These are phyloP conservation scores for Stemphylium beticola DNA, from an alignment of 2,329 filamentous ascomycete species.

Conservation along the genomic window DNA sequence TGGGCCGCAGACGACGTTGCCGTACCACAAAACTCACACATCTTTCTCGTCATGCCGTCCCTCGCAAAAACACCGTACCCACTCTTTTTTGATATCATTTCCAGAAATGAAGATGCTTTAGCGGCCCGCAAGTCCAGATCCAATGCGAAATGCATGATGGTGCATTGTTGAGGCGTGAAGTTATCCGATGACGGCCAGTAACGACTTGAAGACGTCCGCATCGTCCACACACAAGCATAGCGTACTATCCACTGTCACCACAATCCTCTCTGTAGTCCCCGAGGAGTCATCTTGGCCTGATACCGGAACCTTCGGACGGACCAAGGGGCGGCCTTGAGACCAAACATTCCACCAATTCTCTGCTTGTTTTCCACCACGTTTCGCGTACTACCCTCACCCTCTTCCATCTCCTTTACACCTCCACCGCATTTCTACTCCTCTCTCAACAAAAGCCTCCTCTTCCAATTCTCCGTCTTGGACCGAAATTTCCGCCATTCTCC, in stretches of 20 bases:
- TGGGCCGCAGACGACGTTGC: slow-evolving; percentile 6
- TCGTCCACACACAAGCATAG: not conserved
- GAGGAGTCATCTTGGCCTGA: no score
- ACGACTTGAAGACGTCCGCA: not conserved
- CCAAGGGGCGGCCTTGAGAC: no score
- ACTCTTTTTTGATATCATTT: not conserved
- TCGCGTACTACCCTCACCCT: no score
- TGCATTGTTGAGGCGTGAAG: not conserved
- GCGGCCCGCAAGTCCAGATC: not conserved
- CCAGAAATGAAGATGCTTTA: not conserved
- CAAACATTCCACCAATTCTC: no score
- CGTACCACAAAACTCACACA: slow-evolving; percentile 6
- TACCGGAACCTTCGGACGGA: no score
- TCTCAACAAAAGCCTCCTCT: not conserved
- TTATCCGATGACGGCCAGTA: not conserved
- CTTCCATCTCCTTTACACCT: no score
- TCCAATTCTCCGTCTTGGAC: not conserved
- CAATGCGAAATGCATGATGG: not conserved
- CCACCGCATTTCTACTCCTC: no score
- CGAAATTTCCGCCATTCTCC: no score
- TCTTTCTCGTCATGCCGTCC: not conserved
- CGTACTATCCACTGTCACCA: not conserved
- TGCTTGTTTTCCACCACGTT: no score
- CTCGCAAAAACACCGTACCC: not conserved
- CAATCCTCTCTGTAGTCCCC: no score